Conservation (phyloP, 345 rosid genomes). For the Corymbia maculata region DNA sequence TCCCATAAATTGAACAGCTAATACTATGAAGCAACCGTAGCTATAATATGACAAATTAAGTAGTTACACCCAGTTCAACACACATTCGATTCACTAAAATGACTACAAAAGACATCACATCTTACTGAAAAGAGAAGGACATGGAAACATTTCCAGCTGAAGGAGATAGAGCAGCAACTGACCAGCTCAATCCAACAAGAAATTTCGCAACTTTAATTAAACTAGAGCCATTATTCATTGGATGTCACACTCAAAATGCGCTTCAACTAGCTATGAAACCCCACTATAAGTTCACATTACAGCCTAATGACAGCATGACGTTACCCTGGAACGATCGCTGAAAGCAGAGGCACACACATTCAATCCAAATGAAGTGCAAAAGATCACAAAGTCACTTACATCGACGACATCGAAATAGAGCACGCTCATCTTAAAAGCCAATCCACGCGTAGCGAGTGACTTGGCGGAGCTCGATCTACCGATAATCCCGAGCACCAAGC, state of each 20-base stretch:
- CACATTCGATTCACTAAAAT: not conserved
- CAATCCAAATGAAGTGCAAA: not conserved
- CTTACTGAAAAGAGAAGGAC: not conserved
- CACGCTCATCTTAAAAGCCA: constrained; percentile 96
- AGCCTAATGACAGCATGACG: not conserved
- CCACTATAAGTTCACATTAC: not conserved
- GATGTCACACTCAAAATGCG: not conserved
- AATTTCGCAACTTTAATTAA: not conserved
- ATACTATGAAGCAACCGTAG: not conserved
- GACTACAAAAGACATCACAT: not conserved
- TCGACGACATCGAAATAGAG: constrained; percentile 81
- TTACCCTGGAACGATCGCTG: not conserved
- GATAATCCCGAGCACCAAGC: constrained; percentile 84
- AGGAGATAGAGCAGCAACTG: not conserved
- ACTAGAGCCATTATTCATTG: not conserved
- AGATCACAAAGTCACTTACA: constrained; percentile 22
- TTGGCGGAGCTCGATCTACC: constrained; percentile 92
- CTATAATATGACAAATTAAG: not conserved
- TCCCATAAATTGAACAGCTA: not conserved
- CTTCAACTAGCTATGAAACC: not conserved
- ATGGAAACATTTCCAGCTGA: not conserved
- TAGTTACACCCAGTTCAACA: not conserved
- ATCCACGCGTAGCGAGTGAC: constrained; percentile 72
- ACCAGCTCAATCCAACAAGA: not conserved
- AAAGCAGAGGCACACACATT: not conserved